These are phyloP conservation scores for Lasiodiplodia hormozganensis DNA, from an alignment of 2,329 filamentous ascomycete genomes.

Conservation along the genomic window DNA sequence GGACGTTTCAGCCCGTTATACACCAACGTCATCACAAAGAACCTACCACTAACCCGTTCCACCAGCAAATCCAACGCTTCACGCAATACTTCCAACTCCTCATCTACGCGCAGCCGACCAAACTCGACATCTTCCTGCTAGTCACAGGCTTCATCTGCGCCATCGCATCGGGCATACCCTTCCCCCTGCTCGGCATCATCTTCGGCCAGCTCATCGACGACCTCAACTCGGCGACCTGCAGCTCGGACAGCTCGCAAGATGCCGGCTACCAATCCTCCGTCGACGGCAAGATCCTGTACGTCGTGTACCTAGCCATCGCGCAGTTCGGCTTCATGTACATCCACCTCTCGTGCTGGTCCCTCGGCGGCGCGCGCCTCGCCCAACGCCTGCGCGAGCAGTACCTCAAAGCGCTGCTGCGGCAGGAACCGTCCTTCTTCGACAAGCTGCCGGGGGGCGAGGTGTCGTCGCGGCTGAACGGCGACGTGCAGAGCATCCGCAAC, in stretches of 20 bases:
- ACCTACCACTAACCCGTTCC: not conserved
- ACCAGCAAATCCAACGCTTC: conserved; percentile 36
- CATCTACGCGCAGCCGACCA: conserved; percentile 1
- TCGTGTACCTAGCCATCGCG: conserved; percentile 70
- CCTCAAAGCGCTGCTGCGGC: conserved; percentile 63
- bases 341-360: conserved; percentile 69
- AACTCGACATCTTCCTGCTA: conserved; percentile 20
- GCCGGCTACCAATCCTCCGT: conserved; percentile 52
- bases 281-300: conserved; percentile 64
- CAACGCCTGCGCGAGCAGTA: conserved; percentile 68
- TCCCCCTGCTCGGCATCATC: conserved; percentile 68
- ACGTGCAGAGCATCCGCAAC: conserved; percentile 70
- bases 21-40: not conserved
- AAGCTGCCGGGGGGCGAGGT: conserved; percentile 68
- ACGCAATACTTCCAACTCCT: conserved; percentile 34
- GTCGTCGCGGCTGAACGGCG: conserved; percentile 67
- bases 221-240: conserved; percentile 65
- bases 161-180: conserved; percentile 66
- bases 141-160: conserved; percentile 52
- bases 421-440: conserved; percentile 71
- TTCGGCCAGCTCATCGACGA: conserved; percentile 70
- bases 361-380: conserved; percentile 68
- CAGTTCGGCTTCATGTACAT: conserved; percentile 70
- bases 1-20: not conserved
- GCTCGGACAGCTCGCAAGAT: conserved; percentile 41